These are phyloP conservation scores for Hydrangea macrophylla DNA, from an alignment of 148 eudicot species.

Conservation along the genomic window DNA sequence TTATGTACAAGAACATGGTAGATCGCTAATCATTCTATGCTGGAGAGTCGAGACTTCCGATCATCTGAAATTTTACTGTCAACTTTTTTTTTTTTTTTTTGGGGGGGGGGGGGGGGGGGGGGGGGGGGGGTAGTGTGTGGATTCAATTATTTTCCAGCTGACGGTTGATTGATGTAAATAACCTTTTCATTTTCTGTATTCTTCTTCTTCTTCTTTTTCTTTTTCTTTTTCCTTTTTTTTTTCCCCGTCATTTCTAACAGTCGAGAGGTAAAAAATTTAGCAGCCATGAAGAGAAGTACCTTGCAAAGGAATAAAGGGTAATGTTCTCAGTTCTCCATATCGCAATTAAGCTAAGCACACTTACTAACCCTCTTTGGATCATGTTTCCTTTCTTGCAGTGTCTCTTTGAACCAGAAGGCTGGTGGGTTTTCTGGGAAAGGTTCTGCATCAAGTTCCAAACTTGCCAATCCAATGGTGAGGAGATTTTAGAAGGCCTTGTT, in stretches of 20 bases:
- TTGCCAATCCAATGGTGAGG: constrained; percentile 15
- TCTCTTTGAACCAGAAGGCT: constrained; percentile 19
- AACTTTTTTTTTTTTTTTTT: too few species aligned
- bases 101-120: too few species aligned
- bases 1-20: too few species aligned
- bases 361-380: not conserved
- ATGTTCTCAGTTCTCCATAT: not conserved
- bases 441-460: constrained; percentile 30
- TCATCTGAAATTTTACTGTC: too few species aligned
- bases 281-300: constrained; percentile 40
- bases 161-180: too few species aligned
- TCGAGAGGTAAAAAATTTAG: constrained; percentile 44
- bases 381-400: constrained; percentile 9
- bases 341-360: not conserved
- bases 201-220: not conserved
- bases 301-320: constrained; percentile 41
- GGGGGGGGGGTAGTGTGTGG: too few species aligned
- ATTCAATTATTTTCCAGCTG: too few species aligned
- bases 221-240: constrained; percentile 5
- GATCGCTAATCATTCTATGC: too few species aligned
- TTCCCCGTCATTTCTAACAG: too few species aligned
- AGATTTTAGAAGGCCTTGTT: constrained; percentile 15
- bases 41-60: too few species aligned
- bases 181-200: not conserved
- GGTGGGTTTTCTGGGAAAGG: constrained; percentile 14